These are phyloP conservation scores for Paraphoma sp. DNA, from an alignment of 2,329 filamentous ascomycete species.

Conservation along the genomic window DNA sequence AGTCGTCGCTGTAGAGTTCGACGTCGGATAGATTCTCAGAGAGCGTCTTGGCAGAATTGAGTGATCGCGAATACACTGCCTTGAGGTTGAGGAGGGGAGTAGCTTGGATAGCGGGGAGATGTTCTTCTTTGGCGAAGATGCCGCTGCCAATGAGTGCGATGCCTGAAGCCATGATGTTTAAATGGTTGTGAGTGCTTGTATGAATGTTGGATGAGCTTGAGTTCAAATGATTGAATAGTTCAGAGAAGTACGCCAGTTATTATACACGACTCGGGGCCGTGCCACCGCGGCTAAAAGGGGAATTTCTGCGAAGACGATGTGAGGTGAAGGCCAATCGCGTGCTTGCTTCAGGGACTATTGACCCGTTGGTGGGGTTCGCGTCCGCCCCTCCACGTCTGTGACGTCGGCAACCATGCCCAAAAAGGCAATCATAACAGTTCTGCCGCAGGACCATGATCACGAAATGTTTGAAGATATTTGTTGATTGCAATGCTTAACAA, in stretches of 20 bases:
- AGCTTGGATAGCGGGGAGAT: conserved; percentile 67
- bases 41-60: conserved; percentile 59
- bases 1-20: conserved; percentile 66
- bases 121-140: conserved; percentile 67
- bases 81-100: conserved; percentile 62
- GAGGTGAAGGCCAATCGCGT: not conserved
- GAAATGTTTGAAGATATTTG: not conserved
- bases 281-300: conserved; percentile 27
- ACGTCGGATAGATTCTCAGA: conserved; percentile 49
- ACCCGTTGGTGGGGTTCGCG: conserved; percentile 13
- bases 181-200: not conserved
- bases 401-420: conserved; percentile 24
- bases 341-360: not conserved
- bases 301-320: conserved; percentile 5
- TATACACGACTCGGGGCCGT: not conserved
- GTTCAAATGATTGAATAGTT: not conserved
- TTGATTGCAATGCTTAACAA: not conserved
- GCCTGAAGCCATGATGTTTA: conserved; percentile 48
- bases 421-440: conserved; percentile 17
- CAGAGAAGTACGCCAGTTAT: not conserved
- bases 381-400: conserved; percentile 20
- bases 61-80: conserved; percentile 70
- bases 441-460: not conserved
- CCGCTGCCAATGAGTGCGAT: conserved; percentile 69
- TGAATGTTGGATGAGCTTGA: not conserved